Evolutionary conservation across 164 flowering plant species (phyloP).

Genomic region (Nelumbo lutea): DNA sequence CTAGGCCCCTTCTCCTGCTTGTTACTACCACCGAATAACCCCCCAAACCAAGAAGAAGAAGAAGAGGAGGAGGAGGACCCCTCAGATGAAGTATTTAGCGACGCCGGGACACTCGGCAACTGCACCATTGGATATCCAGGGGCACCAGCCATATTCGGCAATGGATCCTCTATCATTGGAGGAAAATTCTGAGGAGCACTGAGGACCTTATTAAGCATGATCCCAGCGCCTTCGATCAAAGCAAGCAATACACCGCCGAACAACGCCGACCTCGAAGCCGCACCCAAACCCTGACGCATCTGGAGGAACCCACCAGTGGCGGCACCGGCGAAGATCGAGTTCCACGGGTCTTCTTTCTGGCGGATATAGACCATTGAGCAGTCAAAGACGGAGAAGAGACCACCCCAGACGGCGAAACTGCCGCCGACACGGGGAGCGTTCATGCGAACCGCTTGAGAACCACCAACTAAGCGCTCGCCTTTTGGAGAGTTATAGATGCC

Average conservation of each 20-base stretch:
- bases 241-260: constrained; percentile 77
- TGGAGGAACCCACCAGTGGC: constrained; percentile 87
- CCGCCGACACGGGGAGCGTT: constrained; percentile 87
- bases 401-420: constrained; percentile 93
- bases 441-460: constrained; percentile 72
- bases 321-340: constrained; percentile 86
- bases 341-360: constrained; percentile 97
- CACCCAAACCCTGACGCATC: constrained; percentile 72
- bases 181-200: constrained; percentile 45
- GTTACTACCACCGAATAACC: constrained; percentile 50
- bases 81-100: not conserved
- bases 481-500: constrained; percentile 70
- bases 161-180: constrained; percentile 45
- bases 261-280: constrained; percentile 56
- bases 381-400: constrained; percentile 73
- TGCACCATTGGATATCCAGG: constrained; percentile 28
- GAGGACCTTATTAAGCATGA: constrained; percentile 52
- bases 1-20: constrained; percentile 25
- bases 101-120: constrained; percentile 7
- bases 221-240: constrained; percentile 82
- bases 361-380: constrained; percentile 78
- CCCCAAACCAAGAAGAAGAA: constrained; percentile 68
- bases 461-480: constrained; percentile 68
- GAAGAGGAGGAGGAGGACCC: constrained; percentile 4
- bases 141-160: constrained; percentile 27